Evolutionary conservation across 805 yeast genomes (phyloP), one percentile per base, ranked within the genome.

Genomic region (Metschnikowia drakensbergensis): DNA sequence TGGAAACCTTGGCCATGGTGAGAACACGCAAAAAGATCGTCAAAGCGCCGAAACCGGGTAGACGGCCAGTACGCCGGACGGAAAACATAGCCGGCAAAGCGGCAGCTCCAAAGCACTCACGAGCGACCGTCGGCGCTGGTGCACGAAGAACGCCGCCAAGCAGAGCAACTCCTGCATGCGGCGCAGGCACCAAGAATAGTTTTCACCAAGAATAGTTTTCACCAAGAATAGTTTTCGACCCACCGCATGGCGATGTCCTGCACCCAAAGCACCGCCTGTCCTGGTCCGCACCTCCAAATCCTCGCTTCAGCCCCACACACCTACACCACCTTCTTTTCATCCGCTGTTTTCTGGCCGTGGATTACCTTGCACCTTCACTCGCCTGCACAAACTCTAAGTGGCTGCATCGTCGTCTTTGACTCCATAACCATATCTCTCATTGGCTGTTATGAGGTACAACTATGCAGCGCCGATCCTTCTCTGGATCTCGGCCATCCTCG

Each of bases 401-500:
- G 41, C 25, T 25, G 25, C 22, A 17, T 28, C 28, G 17, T 17
- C 17, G 17, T 35, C 13, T 9, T 23, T 35, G 13, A 35, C 37
- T 4, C 37, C 27, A 23, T 13, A 13, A 10, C 25, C 27, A 23
- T 13, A 13, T 5, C 25, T 35, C 3, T n/a, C 10, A 17, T 5
- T n/a, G 11, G 23, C 11, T 27, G 10, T 13, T n/a, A 42, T 42
- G 45, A 42, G 45, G 45, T 26, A 33, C 31, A 33, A 25, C 27
- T 26, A 5, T 27, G 27, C 22, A 13, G 45, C 26, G 11, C 38
- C 35, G 32, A 22, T 42, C n/a, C 45, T 45, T 23, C 23, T 45
- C 4, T 49, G 51, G 46, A 32, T 44, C n/a, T 42, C 46, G 4
- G 25, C 52, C 28, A 44, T 45, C 6, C 26, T 47, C 17, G 48